Conservation (phyloP, 2,329 filamentous ascomycete species). For the Exophiala phaeomuriformis region DNA sequence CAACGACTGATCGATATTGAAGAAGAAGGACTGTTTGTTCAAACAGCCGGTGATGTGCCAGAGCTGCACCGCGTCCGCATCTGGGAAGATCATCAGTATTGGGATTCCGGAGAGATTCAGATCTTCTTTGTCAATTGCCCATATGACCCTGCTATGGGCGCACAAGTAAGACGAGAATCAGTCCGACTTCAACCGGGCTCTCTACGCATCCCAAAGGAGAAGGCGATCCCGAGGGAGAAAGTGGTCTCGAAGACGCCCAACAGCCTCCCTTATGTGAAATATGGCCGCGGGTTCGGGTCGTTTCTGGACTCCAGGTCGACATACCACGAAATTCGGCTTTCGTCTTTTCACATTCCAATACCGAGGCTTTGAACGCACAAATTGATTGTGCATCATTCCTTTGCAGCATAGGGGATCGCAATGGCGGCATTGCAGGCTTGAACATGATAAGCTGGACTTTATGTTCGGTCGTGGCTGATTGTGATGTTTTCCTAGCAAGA, state of each 20-base stretch:
- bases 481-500: too few relatives aligned
- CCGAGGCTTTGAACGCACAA: constrained; percentile 18
- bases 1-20: constrained; percentile 20
- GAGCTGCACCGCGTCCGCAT: constrained; percentile 21
- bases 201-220: not conserved
- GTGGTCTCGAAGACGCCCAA: constrained; percentile 11
- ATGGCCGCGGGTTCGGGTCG: constrained; percentile 19
- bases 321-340: constrained; percentile 24
- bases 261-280: constrained; percentile 21
- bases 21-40: constrained; percentile 17
- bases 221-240: constrained; percentile 6
- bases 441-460: too few relatives aligned
- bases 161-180: constrained; percentile 14
- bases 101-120: constrained; percentile 22
- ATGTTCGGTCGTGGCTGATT: too few relatives aligned
- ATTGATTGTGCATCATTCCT: not conserved
- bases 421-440: too few relatives aligned
- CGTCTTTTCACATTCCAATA: constrained; percentile 25
- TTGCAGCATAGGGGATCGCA: not conserved
- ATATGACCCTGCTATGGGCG: constrained; percentile 22
- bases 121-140: constrained; percentile 24
- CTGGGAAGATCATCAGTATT: constrained; percentile 26
- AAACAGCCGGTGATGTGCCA: constrained; percentile 16
- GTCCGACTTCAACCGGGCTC: not conserved
- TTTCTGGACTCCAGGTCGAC: constrained; percentile 23